Evolutionary conservation across 1,284 basidiomycete genomes (phyloP).

Genomic region (Heterobasidion occidentale): DNA sequence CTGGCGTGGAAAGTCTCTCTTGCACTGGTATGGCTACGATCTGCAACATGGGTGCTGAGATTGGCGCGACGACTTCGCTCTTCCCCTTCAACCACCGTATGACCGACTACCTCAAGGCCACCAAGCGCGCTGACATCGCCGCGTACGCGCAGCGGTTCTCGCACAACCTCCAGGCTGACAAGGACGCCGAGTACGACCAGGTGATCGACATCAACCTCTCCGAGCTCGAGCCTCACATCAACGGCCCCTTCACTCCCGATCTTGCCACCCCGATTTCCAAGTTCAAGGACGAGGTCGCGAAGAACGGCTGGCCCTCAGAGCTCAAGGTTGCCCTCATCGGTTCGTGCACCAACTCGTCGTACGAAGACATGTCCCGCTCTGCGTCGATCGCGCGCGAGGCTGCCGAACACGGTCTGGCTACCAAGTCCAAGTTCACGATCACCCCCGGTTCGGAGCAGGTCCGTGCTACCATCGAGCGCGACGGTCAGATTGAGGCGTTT

Average conservation of each 20-base stretch:
- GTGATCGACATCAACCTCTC: slow-evolving; percentile 92
- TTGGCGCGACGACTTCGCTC: slow-evolving; percentile 96
- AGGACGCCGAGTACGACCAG: slow-evolving; percentile 91
- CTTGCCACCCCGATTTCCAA: slow-evolving; percentile 94
- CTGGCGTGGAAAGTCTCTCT: slow-evolving; percentile 93
- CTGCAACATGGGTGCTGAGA: slow-evolving; percentile 99
- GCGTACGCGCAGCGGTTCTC: slow-evolving; percentile 86
- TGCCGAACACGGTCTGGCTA: slow-evolving; percentile 75
- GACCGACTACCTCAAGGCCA: slow-evolving; percentile 90
- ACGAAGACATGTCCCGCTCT: slow-evolving; percentile 99
- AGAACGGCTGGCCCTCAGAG: slow-evolving; percentile 95
- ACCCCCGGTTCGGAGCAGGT: slow-evolving; percentile 99
- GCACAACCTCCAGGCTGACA: slow-evolving; percentile 89
- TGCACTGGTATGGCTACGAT: slow-evolving; percentile 99
- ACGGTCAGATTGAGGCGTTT: slow-evolving; percentile 88
- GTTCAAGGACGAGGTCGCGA: slow-evolving; percentile 88
- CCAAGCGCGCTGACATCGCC: slow-evolving; percentile 85
- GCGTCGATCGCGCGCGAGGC: slow-evolving; percentile 93
- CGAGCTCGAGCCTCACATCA: slow-evolving; percentile 98
- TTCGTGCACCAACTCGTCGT: slow-evolving; percentile 99
- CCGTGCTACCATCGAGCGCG: slow-evolving; percentile 94
- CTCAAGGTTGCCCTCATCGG: slow-evolving; percentile 97
- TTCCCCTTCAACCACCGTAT: slow-evolving; percentile 99
- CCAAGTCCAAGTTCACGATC: slow-evolving; percentile 95
- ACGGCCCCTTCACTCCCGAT: slow-evolving; percentile 97